Evolutionary conservation across 176 grass and related monocot species (phyloP), one percentile per base, ranked within the genome.

Genomic region (Saccharum officinarum): DNA sequence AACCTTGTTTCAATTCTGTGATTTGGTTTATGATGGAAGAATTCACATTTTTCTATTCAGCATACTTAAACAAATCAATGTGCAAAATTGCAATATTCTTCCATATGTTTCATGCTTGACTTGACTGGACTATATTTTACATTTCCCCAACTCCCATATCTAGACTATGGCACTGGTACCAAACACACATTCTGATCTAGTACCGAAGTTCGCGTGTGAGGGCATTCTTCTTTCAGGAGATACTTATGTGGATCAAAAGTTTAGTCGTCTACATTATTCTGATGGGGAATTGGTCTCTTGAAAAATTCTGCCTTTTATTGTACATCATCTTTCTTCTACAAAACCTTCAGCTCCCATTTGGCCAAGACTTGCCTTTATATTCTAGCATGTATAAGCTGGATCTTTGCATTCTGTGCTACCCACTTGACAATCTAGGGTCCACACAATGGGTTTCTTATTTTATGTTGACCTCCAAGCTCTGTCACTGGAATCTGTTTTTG

Each of bases 1-100:
- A 54, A 59, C 41, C 39, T 17, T 38, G 55, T 79, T n/a, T 61
- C 36, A 73, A 54, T 83, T 22, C 64, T 82, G 47, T 91, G 28
- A 69, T 84, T 70, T 55, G 25, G 30, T 34, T 79, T 10, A 67
- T 80, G 25, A 73, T 83, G 39, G 41, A 84, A 69, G n/a, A 73
- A 26, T 10, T 67, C 30, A 26, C 30, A 7, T n/a, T 55, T 8
- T 12, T 12, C 25, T 31, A 38, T 77, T 81, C 34, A 78, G n/a
- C 2, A 2, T 65, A 78, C 1, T 3, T 33, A 50, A 78, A 60
- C 65, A 64, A 54, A 20, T 8, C 9, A 66, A 80, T 75, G 64
- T 55, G 13, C 26, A n/a, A 60, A 39, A 41, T 47, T 77, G 15
- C 26, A 55, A 79, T 33, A 49, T 80, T 66, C 20, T 80, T 83